Evolutionary conservation across 1,284 basidiomycete species (phyloP).

Genomic region (Phenoliferia sp.): DNA sequence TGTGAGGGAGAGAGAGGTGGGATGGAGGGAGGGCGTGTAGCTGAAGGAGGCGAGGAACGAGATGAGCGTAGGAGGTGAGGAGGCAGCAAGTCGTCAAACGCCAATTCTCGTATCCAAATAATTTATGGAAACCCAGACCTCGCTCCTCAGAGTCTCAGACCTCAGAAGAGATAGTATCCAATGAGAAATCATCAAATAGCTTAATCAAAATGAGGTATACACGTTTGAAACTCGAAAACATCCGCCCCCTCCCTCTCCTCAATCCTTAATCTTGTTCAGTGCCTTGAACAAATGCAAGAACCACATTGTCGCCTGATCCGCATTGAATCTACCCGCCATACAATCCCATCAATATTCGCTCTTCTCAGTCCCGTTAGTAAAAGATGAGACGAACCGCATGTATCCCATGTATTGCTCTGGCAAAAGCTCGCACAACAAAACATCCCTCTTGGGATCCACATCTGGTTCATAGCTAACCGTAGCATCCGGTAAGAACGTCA

Average conservation of each 20-base stretch:
- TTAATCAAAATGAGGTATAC: no score
- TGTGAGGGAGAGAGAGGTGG: background rate
- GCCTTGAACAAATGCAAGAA: no score
- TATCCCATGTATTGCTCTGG: conserved; percentile 13
- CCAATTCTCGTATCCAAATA: background rate
- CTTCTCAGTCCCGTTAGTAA: background rate
- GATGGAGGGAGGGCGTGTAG: background rate
- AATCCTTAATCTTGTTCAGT: no score
- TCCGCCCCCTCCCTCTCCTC: no score
- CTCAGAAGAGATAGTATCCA: no score
- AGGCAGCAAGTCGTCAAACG: background rate
- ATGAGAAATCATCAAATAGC: no score
- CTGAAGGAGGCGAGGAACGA: background rate
- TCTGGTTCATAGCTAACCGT: conserved; percentile 25
- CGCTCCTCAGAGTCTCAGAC: conserved; percentile 4
- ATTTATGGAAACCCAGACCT: background rate
- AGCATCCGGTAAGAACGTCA: conserved; percentile 18
- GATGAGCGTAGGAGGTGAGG: background rate
- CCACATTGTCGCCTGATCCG: conserved; percentile 14
- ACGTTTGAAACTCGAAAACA: no score
- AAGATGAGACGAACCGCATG: conserved; percentile 13
- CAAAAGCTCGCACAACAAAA: conserved; percentile 9
- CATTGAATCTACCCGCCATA: conserved; percentile 16
- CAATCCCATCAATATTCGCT: background rate
- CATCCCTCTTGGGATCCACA: conserved; percentile 18